phyloP scores from a whole-genome alignment of 2,329 filamentous ascomycete species.

The Penicillium sp. region DNA sequence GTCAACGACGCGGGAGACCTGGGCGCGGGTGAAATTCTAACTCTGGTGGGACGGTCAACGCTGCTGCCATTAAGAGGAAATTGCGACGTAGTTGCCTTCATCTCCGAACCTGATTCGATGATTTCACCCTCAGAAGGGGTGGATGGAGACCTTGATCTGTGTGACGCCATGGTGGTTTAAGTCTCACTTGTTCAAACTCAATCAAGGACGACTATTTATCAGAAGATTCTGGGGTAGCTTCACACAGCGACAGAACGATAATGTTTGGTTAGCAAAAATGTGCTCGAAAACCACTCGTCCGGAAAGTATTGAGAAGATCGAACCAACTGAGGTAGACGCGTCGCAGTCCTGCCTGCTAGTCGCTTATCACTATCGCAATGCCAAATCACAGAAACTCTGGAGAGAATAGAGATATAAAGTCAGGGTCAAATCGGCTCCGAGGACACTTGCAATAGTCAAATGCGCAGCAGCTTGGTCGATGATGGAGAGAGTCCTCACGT shows the following conservation, averaged over 20 bases:
- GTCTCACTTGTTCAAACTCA: constrained; percentile 5
- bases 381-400: constrained; percentile 19
- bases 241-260: constrained; percentile 21
- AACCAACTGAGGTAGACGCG: constrained; percentile 43
- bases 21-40: constrained; percentile 55
- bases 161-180: constrained; percentile 51
- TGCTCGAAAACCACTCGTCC: constrained; percentile 32
- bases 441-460: not conserved
- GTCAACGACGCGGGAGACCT: constrained; percentile 57
- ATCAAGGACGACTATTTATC: constrained; percentile 7
- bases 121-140: constrained; percentile 90
- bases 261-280: constrained; percentile 43
- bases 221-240: constrained; percentile 33
- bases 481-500: constrained; percentile 9
- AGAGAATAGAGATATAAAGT: not conserved
- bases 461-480: not conserved
- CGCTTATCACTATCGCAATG: constrained; percentile 19
- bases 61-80: constrained; percentile 74
- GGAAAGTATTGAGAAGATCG: constrained; percentile 47
- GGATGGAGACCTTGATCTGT: constrained; percentile 55
- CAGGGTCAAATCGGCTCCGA: not conserved
- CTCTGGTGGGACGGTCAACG: constrained; percentile 94
- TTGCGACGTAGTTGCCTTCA: constrained; percentile 86
- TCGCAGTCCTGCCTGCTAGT: constrained; percentile 28
- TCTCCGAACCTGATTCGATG: constrained; percentile 71